These are phyloP conservation scores for Closterium sp. DNA, from an alignment of 139 green algal genomes.

Conservation along the genomic window DNA sequence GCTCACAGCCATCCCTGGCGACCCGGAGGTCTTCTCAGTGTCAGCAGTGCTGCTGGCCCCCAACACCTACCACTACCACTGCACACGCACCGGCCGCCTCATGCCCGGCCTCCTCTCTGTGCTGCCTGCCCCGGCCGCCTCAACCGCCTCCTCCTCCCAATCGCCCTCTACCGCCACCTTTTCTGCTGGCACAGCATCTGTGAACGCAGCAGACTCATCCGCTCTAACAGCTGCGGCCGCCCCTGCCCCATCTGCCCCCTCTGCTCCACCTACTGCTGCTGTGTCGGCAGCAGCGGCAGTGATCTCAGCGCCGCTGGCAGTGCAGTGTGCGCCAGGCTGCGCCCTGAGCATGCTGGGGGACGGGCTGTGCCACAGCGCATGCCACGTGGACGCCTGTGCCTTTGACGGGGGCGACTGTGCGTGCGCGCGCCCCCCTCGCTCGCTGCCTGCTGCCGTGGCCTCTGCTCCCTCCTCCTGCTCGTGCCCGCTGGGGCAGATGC, in stretches of 20 bases:
- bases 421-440: neutral
- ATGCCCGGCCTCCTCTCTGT: neutral
- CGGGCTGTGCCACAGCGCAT: constrained; percentile 29
- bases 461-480: neutral
- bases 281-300: neutral
- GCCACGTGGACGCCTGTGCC: constrained; percentile 9
- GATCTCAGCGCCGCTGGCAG: neutral
- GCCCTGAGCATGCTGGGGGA: constrained; percentile 10
- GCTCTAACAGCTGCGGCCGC: no score
- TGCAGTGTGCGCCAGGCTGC: neutral
- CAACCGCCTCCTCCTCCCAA: no score
- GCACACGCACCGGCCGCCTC: neutral
- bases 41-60: neutral
- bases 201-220: no score
- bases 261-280: neutral
- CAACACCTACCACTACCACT: neutral
- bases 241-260: no score
- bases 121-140: neutral
- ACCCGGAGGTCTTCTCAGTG: neutral
- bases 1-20: neutral
- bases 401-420: constrained; percentile 31
- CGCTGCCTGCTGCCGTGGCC: neutral
- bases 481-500: neutral
- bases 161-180: neutral
- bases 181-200: neutral